phyloP scores from a whole-genome alignment of 202 grass and related monocot genomes.

The Schoenoplectus triqueter region DNA sequence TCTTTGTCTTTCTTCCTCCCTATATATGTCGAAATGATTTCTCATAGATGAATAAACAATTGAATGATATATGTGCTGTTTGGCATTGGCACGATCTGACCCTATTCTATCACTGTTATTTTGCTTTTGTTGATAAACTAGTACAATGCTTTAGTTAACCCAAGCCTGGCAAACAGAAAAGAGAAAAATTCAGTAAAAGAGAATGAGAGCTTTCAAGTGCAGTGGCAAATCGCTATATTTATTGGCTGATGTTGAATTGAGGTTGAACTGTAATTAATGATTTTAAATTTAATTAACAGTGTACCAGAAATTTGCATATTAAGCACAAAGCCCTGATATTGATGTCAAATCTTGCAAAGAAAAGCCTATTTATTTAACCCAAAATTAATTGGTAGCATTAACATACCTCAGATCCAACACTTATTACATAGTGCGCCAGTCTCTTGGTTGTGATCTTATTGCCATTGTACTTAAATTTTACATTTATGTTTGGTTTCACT shows the following conservation, averaged over 20 bases:
- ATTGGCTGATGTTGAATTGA: background rate
- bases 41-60: background rate
- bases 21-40: background rate
- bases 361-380: background rate
- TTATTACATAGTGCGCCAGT: background rate
- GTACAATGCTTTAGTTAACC: background rate
- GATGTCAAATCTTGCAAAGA: background rate
- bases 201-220: background rate
- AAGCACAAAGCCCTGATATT: background rate
- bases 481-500: background rate
- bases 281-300: background rate
- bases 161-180: background rate
- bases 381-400: background rate
- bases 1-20: background rate
- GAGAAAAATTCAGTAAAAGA: background rate
- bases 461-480: background rate
- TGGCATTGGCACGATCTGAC: background rate
- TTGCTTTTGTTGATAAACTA: background rate
- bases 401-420: background rate
- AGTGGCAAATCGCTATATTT: background rate
- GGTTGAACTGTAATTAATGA: background rate
- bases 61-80: background rate
- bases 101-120: background rate
- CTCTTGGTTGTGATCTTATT: conserved; percentile 1
- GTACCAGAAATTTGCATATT: background rate